phyloP scores from a whole-genome alignment of 257 asterid species.

The Petunia axillaris region DNA sequence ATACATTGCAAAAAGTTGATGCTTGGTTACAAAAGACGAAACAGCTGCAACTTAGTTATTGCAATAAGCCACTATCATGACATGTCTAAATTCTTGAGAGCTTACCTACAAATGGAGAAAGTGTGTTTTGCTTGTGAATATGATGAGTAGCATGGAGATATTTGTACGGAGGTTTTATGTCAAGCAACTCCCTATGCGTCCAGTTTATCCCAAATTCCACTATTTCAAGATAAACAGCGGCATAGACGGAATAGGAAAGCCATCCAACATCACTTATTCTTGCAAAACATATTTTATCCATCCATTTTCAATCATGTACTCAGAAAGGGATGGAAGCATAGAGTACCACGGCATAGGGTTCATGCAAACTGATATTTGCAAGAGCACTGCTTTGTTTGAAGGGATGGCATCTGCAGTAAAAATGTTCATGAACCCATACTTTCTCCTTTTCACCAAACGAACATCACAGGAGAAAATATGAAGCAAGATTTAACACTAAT shows the following conservation, averaged over 20 bases:
- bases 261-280: constrained; percentile 78
- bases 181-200: constrained; percentile 97
- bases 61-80: neutral
- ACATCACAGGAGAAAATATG: neutral
- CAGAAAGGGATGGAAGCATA: constrained; percentile 83
- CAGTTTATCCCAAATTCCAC: constrained; percentile 97
- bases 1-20: neutral
- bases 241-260: constrained; percentile 52
- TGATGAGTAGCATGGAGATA: constrained; percentile 95
- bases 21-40: neutral
- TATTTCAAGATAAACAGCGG: constrained; percentile 60
- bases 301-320: constrained; percentile 44
- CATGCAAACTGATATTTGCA: constrained; percentile 79
- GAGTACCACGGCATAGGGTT: constrained; percentile 48
- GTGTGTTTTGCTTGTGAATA: constrained; percentile 95
- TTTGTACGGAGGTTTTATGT: constrained; percentile 92
- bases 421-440: constrained; percentile 28
- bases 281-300: constrained; percentile 75
- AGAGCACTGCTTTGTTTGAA: constrained; percentile 58
- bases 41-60: neutral
- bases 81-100: constrained; percentile 20
- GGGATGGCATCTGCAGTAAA: constrained; percentile 64
- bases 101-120: constrained; percentile 95
- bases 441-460: constrained; percentile 20
- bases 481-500: neutral